Evolutionary conservation across 2,329 filamentous ascomycete genomes (phyloP).

Genomic region (Fusarium camptoceras): DNA sequence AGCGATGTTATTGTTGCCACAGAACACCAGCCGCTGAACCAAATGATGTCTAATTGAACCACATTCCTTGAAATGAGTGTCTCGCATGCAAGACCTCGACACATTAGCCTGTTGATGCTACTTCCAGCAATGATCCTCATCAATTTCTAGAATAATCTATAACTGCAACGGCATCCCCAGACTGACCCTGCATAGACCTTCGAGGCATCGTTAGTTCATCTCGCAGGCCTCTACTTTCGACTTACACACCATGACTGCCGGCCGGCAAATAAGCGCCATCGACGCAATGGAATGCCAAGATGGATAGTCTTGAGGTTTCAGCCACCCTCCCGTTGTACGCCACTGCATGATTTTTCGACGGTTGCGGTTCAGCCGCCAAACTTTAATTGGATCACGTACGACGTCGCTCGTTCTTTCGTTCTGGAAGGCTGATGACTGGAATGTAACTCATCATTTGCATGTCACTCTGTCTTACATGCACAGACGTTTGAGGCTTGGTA

Average conservation of each 20-base stretch:
- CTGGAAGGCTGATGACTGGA: not conserved
- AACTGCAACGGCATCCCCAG: rapidly evolving
- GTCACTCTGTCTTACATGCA: not conserved
- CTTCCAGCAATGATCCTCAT: rapidly evolving
- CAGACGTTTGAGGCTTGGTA: not conserved
- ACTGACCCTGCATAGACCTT: not conserved
- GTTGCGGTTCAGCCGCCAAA: not conserved
- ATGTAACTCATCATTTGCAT: not conserved
- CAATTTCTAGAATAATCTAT: not conserved
- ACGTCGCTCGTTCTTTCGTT: not conserved
- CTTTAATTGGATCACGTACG: not conserved
- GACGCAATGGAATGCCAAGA: conserved; percentile 8
- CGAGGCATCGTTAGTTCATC: not conserved
- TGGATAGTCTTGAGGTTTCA: conserved; percentile 4
- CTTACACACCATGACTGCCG: not conserved
- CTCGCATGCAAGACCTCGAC: rapidly evolving
- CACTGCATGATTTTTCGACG: not conserved
- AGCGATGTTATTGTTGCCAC: not conserved
- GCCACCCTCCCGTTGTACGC: not conserved
- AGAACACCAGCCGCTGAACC: not conserved
- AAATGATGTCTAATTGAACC: not conserved
- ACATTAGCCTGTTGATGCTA: rapidly evolving
- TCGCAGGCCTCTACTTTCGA: not conserved
- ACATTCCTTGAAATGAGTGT: not conserved
- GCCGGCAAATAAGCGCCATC: not conserved